Base-by-base conservation (phyloP, 1,284 basidiomycete genomes). In the Tremellales sp. region DNA sequence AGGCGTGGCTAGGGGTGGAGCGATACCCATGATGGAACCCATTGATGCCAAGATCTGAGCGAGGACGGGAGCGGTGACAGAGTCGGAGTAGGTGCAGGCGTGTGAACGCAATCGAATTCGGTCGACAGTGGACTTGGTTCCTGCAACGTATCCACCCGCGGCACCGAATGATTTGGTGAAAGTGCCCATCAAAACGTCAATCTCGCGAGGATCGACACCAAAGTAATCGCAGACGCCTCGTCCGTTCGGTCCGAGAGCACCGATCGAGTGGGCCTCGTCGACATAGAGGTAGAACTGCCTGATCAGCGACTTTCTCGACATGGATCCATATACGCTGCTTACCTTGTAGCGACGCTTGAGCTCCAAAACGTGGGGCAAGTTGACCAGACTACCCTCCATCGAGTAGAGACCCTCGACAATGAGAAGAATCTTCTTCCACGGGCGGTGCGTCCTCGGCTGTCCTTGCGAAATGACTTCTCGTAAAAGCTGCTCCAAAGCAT, bases 101-200 rank as follows among this genome's bases (percentile, higher is more conserved):
- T 97, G 87, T 7, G 89, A 91, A 47, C 83, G 80, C 23, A 91
- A 65, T 21, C 92, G 86, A 3, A 99, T 80, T 13, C 84, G 79
- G 64, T 91, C 85, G 62, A 97, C 85, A 48, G 96, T 76, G 6
- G 76, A 71, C 68, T 90, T 91, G 62, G 76, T 82, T 5, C 89
- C 94, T 3, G 91, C 82, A 60, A 99, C 85, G 77, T 99, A 97
- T 13, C 94, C 94, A 48, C 94, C 94, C 0, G 93, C 87, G 2
- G 94, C 93, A 52, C 94, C 96, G 67, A 98, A 98, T 0, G 93
- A 97, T 75, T 98, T 98, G 33, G 94, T 98, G 71, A 99, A 96
- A 0, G 94, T 99, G 49, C 94, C 94, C 94, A 99, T 99, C 57
- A 97, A 82, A 57, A 99, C 82, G 70, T 98, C 94, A 53, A 97